Evolutionary conservation across 2,329 filamentous ascomycete genomes (phyloP), one percentile per base, ranked within the genome.

Genomic region (Talaromyces sp.): DNA sequence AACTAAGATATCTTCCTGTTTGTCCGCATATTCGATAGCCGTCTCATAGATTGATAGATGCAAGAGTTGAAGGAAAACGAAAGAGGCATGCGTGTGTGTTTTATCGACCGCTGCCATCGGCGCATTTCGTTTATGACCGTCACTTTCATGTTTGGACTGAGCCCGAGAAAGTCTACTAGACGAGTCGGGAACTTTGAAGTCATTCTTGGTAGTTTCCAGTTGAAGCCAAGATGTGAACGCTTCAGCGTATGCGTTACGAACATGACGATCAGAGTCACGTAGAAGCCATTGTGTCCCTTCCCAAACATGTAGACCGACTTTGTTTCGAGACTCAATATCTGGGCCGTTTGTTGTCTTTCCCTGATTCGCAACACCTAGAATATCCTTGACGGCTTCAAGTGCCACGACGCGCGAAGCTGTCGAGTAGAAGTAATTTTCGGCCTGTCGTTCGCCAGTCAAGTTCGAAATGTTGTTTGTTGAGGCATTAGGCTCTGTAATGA

Each of bases 231-330:
- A 91, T 47, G 91, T 77, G 16, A 98, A 77, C 4, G 92, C 91
- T 75, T 96, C 92, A 7, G 89, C 87, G 70, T 98, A 99, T 0
- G 93, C 91, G 74, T 89, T 89, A 62, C 93, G 87, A 39, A 98
- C 93, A 37, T 87, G 84, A 37, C 87, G 87, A 71, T 93, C 89
- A 0, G 87, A 84, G 72, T 97, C 94, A 43, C 90, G 88, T 22
- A 98, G 81, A 52, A 98, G 85, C 91, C 92, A 97, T 67, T 97
- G 92, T 0, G 93, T 97, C n/a, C 92, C 92, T 76, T 98, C 93
- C 95, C 95, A 99, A 0, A 93, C 90, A 63, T 90, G 86, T 9
- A 96, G 83, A 0, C 91, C 88, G 0, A 96, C 91, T 47, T 84
- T 87, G 74, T 90, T 91, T 68, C 93, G 86, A 6, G 88, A 87